Base-by-base conservation (phyloP, 768 basidiomycete species). In the Suillus decipiens region DNA sequence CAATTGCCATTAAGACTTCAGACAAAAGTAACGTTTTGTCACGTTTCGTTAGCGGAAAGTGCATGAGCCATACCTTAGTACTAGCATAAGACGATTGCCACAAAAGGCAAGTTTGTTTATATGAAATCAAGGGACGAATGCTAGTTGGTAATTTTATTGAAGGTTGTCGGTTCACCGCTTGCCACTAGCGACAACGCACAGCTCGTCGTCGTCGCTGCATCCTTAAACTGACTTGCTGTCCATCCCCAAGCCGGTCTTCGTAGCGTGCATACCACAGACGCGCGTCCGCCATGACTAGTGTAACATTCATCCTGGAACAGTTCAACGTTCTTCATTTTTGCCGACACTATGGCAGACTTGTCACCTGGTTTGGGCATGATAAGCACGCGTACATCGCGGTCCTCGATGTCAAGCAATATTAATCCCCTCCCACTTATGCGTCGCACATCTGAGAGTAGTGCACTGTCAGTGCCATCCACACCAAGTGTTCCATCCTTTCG, bases 401-500 rank as follows among this genome's bases (percentile, higher is more conserved):
- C 62, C 31, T 76, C 73, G 28, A 55, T 76, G 47, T 76, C 75
- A 6, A 75, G 24, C 55, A 56, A 28, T 22, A 64, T 2, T n/a
- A 48, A 11, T 70, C 68, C 28, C 71, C 68, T 17, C 42, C 66
- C 54, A 67, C 73, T 33, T 69, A 75, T 34, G 61, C 75, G 73
- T 60, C 73, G 75, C 57, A 67, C 72, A 0, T 76, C 73, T 5
- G 75, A 73, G 33, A 66, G 70, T 11, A 61, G 64, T 60, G 67
- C 68, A 24, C 75, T 62, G 50, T 56, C 64, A 42, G 62, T 61
- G 42, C 66, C 65, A 60, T 71, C 67, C 39, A 56, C 70, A 17
- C 67, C 71, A 19, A 69, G 73, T 17, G 71, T 76, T 51, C 60
- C 82, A 19, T 75, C 82, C 41, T 83, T 87, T 74, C 87, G 89